Evolutionary conservation across 495 filamentous ascomycete genomes (phyloP).

Genomic region (Xylaria castorea): DNA sequence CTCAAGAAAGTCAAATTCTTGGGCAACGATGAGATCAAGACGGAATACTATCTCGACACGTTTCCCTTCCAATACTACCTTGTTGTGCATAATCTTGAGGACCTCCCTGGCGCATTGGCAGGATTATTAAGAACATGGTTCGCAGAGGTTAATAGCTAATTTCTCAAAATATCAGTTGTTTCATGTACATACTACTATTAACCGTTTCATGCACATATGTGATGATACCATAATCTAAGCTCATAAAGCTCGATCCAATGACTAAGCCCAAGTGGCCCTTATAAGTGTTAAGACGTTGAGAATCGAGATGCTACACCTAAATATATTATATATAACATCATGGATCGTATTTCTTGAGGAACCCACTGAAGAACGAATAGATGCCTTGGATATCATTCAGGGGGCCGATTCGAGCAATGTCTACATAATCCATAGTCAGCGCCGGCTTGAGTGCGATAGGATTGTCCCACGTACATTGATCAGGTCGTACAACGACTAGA

Average conservation of each 20-base stretch:
- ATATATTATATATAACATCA: background rate
- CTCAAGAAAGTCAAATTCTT: constrained; percentile 43
- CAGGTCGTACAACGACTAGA: constrained; percentile 67
- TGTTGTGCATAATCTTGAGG: constrained; percentile 88
- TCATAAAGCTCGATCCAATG: background rate
- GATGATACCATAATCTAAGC: background rate
- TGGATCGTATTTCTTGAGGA: constrained; percentile 25
- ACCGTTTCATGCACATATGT: constrained; percentile 2
- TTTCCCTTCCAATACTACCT: constrained; percentile 98
- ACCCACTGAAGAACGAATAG: constrained; percentile 34
- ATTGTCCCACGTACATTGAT: constrained; percentile 63
- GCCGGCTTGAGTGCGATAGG: background rate
- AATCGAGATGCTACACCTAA: constrained; percentile 26
- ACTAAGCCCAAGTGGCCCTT: background rate
- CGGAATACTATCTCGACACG: constrained; percentile 87
- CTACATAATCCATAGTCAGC: constrained; percentile 33
- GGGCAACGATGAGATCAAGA: constrained; percentile 59
- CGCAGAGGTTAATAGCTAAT: constrained; percentile 72
- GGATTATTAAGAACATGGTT: constrained; percentile 95
- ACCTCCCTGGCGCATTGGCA: constrained; percentile 87
- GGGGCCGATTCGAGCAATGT: constrained; percentile 38
- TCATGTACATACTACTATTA: constrained; percentile 1
- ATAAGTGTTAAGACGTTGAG: background rate
- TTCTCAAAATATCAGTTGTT: background rate
- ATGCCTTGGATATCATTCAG: constrained; percentile 28